phyloP scores from a whole-genome alignment of 768 basidiomycete genomes.

The Heimioporus sp. region DNA sequence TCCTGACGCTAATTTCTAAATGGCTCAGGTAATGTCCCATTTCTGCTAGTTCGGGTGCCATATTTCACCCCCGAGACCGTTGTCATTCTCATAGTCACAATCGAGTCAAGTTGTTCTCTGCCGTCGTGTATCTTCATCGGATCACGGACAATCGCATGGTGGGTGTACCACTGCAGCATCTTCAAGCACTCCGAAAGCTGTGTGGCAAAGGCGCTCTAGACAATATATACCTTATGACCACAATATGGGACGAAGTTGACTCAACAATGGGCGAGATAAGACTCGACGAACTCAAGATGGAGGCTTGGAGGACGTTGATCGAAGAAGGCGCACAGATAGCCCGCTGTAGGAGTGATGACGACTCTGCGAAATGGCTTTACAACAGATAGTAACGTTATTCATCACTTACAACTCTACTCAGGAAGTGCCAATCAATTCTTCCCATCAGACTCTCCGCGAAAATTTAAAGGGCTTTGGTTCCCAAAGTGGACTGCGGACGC shows the following conservation, averaged over 20 bases:
- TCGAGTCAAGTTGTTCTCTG: slow-evolving; percentile 21
- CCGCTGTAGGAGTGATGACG: slow-evolving; percentile 6
- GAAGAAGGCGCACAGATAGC: slow-evolving; percentile 6
- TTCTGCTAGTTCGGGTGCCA: not conserved
- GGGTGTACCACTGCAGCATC: slow-evolving; percentile 32
- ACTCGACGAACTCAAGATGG: not conserved
- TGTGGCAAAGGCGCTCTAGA: slow-evolving; percentile 29
- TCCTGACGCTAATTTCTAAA: slow-evolving; percentile 12
- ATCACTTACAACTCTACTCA: not conserved
- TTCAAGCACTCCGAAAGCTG: slow-evolving; percentile 30
- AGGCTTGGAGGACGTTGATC: slow-evolving; percentile 7
- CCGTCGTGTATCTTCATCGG: slow-evolving; percentile 39
- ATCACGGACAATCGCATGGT: slow-evolving; percentile 39
- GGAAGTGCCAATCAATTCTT: not conserved
- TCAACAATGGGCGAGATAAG: slow-evolving; percentile 15
- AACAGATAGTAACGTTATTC: not conserved
- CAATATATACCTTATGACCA: slow-evolving; percentile 35
- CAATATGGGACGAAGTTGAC: slow-evolving; percentile 35
- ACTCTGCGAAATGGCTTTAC: slow-evolving; percentile 10
- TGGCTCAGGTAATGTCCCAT: slow-evolving; percentile 13
- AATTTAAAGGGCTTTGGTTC: not conserved
- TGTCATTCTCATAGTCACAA: slow-evolving; percentile 2
- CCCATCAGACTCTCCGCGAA: not conserved
- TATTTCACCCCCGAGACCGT: not conserved
- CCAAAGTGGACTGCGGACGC: not conserved